Base-by-base conservation (phyloP, 2,329 filamentous ascomycete genomes). In the Sarocladium kiliense region DNA sequence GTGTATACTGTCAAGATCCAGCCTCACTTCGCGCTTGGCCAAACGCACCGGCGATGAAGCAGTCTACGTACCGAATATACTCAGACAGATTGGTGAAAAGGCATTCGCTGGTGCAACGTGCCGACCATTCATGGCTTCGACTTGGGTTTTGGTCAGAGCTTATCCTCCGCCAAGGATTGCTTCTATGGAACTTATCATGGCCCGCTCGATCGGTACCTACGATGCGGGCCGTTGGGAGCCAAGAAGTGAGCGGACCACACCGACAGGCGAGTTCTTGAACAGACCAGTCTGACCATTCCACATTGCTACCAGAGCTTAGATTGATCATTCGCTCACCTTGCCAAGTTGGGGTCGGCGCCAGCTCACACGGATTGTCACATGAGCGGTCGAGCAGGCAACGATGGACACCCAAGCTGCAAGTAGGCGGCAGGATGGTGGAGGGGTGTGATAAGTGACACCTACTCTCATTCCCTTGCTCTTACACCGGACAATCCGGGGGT, bases 291-390 rank as follows among this genome's bases (percentile, higher is more conserved):
- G n/a, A 23, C 5, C 25, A 49, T n/a, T n/a, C n/a, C n/a, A n/a
- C n/a, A n/a, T n/a, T n/a, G 44, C 4, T 12, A 49, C 10, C 6
- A 9, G 12, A 10, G 10, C 23, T 18, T 32, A 30, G n/a, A 27
- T 9, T n/a, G 23, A 5, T 11, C 6, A 4, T 51, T 36, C 30
- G 47, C 47, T 51, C 26, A 51, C 18, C 18, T 34, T 51, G n/a
- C 11, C 47, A 11, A 34, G n/a, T 34, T 18, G 26, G 47, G 47
- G 27, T 3, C 25, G 23, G 30, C 18, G 30, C 47, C 47, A 51
- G 47, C 26, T 51, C 47, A 51, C 47, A 36, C 18, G 18, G 18
- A 51, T 51, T 36, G 47, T 51, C 47, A 51, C 47, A 51, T 51
- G 47, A 51, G 47, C 47, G 10, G 9, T 36, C 27, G n/a, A 36